Evolutionary conservation across 176 grass and related monocot genomes (phyloP).

Genomic region (Zea mays): DNA sequence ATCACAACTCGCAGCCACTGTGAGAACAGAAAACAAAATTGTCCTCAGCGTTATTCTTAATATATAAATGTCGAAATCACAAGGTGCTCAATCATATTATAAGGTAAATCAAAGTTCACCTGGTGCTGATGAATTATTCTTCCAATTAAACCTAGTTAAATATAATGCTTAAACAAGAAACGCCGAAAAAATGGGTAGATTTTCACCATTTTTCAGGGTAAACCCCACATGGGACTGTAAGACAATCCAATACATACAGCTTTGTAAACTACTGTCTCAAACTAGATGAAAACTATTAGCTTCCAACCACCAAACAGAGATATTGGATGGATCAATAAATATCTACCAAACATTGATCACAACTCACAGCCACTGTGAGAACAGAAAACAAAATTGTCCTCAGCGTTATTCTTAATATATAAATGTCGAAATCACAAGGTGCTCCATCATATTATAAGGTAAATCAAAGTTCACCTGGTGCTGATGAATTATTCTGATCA

Average conservation of each 20-base stretch:
- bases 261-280: not conserved
- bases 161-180: too few relatives aligned
- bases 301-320: constrained; percentile 1
- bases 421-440: not conserved
- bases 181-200: not conserved
- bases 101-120: too few relatives aligned
- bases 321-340: not conserved
- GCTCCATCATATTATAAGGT: constrained; percentile 27
- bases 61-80: not conserved
- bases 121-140: too few relatives aligned
- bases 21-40: constrained; percentile 4
- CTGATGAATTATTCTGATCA: constrained; percentile 98
- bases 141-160: too few relatives aligned
- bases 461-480: constrained; percentile 71
- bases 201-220: not conserved
- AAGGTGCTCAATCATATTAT: constrained; percentile 4
- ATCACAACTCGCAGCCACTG: not conserved
- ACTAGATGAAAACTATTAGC: not conserved
- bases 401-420: constrained; percentile 17
- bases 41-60: constrained; percentile 14
- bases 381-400: constrained; percentile 4
- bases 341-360: not conserved
- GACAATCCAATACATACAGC: constrained; percentile 4
- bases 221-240: constrained; percentile 1
- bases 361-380: not conserved